Percentiles rank a stretch among this genome's conserved stretches.
These are phyloP conservation scores for Penicillium desertorum DNA, from an alignment of 495 filamentous ascomycete species.

Conservation along the genomic window DNA sequence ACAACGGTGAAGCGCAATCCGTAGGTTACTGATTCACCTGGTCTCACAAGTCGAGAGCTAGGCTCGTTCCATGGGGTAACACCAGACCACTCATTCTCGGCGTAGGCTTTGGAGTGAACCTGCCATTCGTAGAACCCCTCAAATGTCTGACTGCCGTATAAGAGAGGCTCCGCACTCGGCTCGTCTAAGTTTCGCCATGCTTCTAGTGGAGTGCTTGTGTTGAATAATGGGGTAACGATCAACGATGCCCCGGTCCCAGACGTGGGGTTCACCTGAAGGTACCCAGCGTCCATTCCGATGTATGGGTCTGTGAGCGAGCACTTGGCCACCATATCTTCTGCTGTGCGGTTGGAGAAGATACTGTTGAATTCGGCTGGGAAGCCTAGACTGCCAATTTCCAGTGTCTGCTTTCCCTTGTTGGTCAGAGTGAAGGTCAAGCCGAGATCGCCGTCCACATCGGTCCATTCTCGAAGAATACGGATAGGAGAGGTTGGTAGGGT, in stretches of 20 bases:
- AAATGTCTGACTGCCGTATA: constrained; percentile 48
- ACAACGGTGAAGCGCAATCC: background rate
- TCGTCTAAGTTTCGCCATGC: background rate
- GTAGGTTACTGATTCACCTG: background rate
- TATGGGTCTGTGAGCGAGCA: constrained; percentile 35
- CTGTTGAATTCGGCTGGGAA: constrained; percentile 57
- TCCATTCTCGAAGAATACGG: background rate
- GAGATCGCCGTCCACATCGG: background rate
- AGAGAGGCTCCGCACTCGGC: constrained; percentile 28
- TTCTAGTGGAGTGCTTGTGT: background rate
- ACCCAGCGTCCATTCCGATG: background rate
- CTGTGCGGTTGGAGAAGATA: constrained; percentile 52
- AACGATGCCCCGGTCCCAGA: background rate
- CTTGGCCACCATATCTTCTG: constrained; percentile 37
- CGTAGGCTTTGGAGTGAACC: constrained; percentile 46
- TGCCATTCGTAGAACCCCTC: constrained; percentile 57
- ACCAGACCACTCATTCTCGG: constrained; percentile 48
- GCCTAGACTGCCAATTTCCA: constrained; percentile 53
- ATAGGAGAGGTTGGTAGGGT: constrained; percentile 26
- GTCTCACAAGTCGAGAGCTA: background rate
- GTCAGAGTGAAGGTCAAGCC: constrained; percentile 41
- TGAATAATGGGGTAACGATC: background rate
- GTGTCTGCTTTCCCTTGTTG: constrained; percentile 33
- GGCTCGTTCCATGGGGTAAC: constrained; percentile 6
- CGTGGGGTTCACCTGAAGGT: background rate